Base-by-base conservation (phyloP, 2,329 filamentous ascomycete genomes). In the Chrysoporthe puriensis region DNA sequence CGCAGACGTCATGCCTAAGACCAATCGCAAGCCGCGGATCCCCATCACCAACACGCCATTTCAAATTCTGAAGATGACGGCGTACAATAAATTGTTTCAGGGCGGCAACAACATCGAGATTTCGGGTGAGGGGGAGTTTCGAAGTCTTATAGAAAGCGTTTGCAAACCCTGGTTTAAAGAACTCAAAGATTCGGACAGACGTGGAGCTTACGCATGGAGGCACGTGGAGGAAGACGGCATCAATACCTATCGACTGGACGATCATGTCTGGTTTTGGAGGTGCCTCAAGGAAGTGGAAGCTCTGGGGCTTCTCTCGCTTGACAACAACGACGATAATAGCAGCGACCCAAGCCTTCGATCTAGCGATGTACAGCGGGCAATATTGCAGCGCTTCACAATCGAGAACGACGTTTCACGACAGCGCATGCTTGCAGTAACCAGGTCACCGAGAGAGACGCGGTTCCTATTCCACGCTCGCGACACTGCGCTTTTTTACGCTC, bases 401-500 rank as follows among this genome's bases (percentile, higher is more conserved):
- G 60, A 68, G 9, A 67, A 67, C 36, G 70, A 72, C 2, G 52
- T 56, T 1, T 69, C 56, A 1, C 60, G 50, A 4, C 69, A 67
- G 44, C 36, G 66, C 32, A 73, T 70, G 67, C 54, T 73, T 6
- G 71, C 71, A 14, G 63, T 71, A 1, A 70, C 67, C 26, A 66
- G 71, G 1, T 73, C 71, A 0, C 48, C 62, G 6, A 54, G 69
- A 21, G 68, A 71, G 8, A 65, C 70, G 2, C 16, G 71, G 1
- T 70, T 73, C n/a, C 61, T 71, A 5, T 66, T 73, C 5, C 71
- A 72, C 21, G 59, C 72, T 34, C 65, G 69, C 4, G 72, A 73
- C 44, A 71, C 71, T 8, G 65, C 54, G 1, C 54, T 73, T 1
- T 70, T 72, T n/a, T 70, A 70, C 13, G 44, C 14, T 14, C 21